phyloP scores from a whole-genome alignment of 257 asterid genomes.

The Paraleonurus japonicus region DNA sequence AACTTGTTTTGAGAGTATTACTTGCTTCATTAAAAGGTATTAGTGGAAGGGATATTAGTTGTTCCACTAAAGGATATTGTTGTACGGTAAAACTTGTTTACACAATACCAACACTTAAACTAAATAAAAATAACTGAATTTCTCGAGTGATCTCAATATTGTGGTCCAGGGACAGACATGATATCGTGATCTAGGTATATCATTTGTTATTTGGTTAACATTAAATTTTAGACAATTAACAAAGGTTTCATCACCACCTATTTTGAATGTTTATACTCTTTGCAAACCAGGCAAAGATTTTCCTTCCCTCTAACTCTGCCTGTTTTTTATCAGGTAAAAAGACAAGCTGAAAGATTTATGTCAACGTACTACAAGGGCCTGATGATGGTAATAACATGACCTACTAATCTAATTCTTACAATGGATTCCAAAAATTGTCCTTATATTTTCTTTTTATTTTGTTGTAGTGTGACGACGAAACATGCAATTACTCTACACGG shows the following conservation, averaged over 20 bases:
- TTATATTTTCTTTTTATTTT: slow-evolving; percentile 5
- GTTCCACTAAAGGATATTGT: too few species aligned
- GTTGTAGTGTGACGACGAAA: slow-evolving; percentile 91
- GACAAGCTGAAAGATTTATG: slow-evolving; percentile 75
- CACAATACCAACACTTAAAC: not conserved
- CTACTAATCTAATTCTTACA: slow-evolving; percentile 22
- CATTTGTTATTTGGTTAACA: not conserved
- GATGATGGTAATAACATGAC: slow-evolving; percentile 67
- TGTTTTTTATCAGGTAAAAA: slow-evolving; percentile 70
- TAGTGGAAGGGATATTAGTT: too few species aligned
- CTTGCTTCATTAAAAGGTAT: too few species aligned
- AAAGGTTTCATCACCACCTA: slow-evolving; percentile 5
- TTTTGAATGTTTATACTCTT: not conserved
- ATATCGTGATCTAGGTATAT: too few species aligned
- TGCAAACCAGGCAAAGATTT: not conserved
- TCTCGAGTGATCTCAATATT: not conserved
- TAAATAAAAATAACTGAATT: not conserved
- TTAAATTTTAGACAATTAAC: not conserved
- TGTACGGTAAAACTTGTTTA: too few species aligned
- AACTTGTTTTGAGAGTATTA: too few species aligned
- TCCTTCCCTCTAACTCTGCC: slow-evolving; percentile 8
- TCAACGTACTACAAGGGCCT: slow-evolving; percentile 74
- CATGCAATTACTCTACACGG: slow-evolving; percentile 79
- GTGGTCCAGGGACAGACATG: not conserved
- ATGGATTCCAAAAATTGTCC: slow-evolving; percentile 19